Evolutionary conservation across 2,329 filamentous ascomycete species (phyloP).

Genomic region (Penicillium sp.): DNA sequence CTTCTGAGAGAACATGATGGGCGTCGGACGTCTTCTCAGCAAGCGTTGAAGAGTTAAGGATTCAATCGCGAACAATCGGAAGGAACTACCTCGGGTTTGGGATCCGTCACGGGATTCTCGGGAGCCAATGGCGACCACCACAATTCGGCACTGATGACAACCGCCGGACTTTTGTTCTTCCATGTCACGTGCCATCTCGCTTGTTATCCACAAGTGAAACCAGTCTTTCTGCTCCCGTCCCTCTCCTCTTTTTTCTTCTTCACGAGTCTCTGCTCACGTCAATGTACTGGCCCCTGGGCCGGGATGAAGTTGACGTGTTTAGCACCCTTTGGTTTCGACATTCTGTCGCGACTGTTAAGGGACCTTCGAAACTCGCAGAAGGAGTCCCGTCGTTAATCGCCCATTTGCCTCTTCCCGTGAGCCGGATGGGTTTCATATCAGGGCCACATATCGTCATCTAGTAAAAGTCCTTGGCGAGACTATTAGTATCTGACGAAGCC

Average conservation of each 20-base stretch:
- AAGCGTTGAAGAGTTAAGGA: conserved; percentile 12
- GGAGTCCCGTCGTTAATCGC: conserved; percentile 47
- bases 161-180: conserved; percentile 37
- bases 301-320: conserved; percentile 40
- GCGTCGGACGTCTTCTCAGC: conserved; percentile 16
- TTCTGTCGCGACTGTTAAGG: conserved; percentile 44
- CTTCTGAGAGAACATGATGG: conserved; percentile 47
- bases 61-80: conserved; percentile 33
- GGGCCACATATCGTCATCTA: conserved; percentile 39
- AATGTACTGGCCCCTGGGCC: conserved; percentile 25
- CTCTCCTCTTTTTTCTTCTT: conserved; percentile 21
- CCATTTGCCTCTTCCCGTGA: conserved; percentile 46
- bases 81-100: conserved; percentile 40
- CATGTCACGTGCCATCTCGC: conserved; percentile 22
- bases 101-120: conserved; percentile 33
- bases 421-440: conserved; percentile 49
- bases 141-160: conserved; percentile 27
- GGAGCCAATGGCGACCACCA: conserved; percentile 32
- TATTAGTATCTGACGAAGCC: not conserved
- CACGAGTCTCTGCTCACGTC: conserved; percentile 41
- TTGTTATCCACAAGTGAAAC: conserved; percentile 8
- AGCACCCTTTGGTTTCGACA: conserved; percentile 43
- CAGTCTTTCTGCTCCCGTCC: conserved; percentile 8
- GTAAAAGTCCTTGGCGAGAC: not conserved
- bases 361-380: conserved; percentile 39